Evolutionary conservation across 2,329 filamentous ascomycete species (phyloP).

Genomic region (Calonectria honghensis): DNA sequence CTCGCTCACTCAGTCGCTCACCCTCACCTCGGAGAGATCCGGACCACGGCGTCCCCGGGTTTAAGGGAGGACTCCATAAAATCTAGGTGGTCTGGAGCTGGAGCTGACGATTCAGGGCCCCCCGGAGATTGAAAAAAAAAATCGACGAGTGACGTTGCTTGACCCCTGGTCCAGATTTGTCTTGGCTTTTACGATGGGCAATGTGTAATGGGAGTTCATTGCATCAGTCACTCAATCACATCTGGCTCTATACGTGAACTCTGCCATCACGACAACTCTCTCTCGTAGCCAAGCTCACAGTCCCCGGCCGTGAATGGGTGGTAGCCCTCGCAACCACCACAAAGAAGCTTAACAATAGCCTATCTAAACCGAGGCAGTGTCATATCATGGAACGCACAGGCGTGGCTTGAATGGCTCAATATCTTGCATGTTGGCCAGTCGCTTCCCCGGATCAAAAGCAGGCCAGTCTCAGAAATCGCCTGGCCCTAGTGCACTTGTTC

Average conservation of each 20-base stretch:
- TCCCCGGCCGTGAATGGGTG: background rate
- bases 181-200: slow-evolving; percentile 33
- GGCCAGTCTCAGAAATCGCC: slow-evolving; percentile 10
- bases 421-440: slow-evolving; percentile 30
- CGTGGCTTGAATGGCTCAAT: slow-evolving; percentile 5
- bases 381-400: slow-evolving; percentile 27
- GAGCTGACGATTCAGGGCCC: slow-evolving; percentile 48
- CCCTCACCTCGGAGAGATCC: slow-evolving; percentile 45
- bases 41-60: slow-evolving; percentile 36
- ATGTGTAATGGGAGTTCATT: slow-evolving; percentile 39
- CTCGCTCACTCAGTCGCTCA: background rate
- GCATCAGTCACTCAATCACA: slow-evolving; percentile 21
- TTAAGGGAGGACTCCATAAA: slow-evolving; percentile 29
- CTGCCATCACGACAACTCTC: background rate
- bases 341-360: slow-evolving; percentile 24
- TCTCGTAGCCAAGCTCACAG: background rate
- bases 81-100: slow-evolving; percentile 21
- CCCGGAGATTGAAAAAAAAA: slow-evolving; percentile 40
- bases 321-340: slow-evolving; percentile 13
- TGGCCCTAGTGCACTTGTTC: background rate
- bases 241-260: background rate
- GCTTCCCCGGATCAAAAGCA: slow-evolving; percentile 24
- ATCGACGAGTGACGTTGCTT: slow-evolving; percentile 26
- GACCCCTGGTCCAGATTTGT: slow-evolving; percentile 4
- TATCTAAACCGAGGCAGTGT: slow-evolving; percentile 9